phyloP scores from a whole-genome alignment of 1,284 basidiomycete genomes.

The Lignosus rhinocerotis region DNA sequence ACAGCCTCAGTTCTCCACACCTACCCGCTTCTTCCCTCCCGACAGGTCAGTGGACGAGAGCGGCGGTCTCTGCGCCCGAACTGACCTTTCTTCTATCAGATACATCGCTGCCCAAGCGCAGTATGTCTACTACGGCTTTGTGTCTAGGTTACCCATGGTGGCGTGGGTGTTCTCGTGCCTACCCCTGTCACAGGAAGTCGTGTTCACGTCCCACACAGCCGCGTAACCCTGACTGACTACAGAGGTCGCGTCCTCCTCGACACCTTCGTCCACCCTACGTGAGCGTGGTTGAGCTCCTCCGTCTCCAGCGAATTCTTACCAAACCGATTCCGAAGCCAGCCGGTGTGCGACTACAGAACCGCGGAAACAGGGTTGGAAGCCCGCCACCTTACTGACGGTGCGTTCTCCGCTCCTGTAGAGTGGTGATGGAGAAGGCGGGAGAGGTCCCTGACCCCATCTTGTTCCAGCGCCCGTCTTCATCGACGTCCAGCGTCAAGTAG shows the following conservation, averaged over 20 bases:
- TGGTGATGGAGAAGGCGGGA: neutral
- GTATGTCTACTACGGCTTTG: slow-evolving; percentile 43
- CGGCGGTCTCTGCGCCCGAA: neutral
- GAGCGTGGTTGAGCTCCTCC: slow-evolving; percentile 22
- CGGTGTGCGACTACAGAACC: slow-evolving; percentile 49
- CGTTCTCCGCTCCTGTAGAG: slow-evolving; percentile 8
- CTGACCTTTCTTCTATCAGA: slow-evolving; percentile 26
- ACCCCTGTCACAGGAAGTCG: slow-evolving; percentile 3
- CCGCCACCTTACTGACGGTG: slow-evolving; percentile 43
- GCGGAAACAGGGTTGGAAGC: slow-evolving; percentile 48
- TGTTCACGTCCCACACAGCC: slow-evolving; percentile 36
- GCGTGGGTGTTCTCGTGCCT: slow-evolving; percentile 41
- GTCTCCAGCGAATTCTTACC: neutral
- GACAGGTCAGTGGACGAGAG: slow-evolving; percentile 24
- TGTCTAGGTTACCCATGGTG: slow-evolving; percentile 47
- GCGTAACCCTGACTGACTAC: slow-evolving; percentile 47
- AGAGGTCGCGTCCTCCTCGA: slow-evolving; percentile 51
- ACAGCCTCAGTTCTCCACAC: slow-evolving; percentile 5
- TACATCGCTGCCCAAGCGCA: slow-evolving; percentile 50
- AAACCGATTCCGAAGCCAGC: slow-evolving; percentile 36
- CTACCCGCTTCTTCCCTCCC: slow-evolving; percentile 21
- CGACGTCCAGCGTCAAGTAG: slow-evolving; percentile 48
- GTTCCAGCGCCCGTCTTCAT: slow-evolving; percentile 47
- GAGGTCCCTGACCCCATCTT: neutral
- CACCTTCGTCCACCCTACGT: slow-evolving; percentile 57